Evolutionary conservation across 148 eudicot genomes (phyloP), one percentile per base, ranked within the genome.

Genomic region (Limonium bicolor): DNA sequence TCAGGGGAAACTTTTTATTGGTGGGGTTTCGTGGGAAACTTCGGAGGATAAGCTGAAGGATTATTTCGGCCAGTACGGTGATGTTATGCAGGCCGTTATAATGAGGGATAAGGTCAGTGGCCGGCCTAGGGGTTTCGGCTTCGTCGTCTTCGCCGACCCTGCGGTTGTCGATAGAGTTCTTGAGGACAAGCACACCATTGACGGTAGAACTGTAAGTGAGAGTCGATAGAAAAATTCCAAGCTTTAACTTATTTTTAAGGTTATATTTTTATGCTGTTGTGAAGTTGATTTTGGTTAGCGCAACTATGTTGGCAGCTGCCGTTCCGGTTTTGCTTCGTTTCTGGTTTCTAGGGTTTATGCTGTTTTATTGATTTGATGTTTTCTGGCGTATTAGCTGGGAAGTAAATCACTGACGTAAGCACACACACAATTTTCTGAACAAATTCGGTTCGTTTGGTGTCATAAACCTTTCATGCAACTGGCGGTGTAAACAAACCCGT

Each of bases 21-120:
- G 96, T 14, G 96, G 96, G 47, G 72, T 87, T 22, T 82, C 96
- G 55, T 86, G 94, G 94, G 96, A 86, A 48, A 86, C 96, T 6
- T 30, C 60, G 0, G 94, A 88, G 53, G 92, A 79, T 7, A 80
- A 71, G 62, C 64, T 88, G 0, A 74, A 61, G 56, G 90, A 83
- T 4, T 72, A 88, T 53, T 88, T 88, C 41, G 65, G 63, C 27
- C 61, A 59, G 34, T 88, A 79, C 28, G 96, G 96, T 0, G 74
- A 80, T n/a, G 86, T 83, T 54, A 30, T 59, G 22, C 83, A 79
- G 44, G 63, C 82, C 14, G 77, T 74, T 11, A 78, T 83, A 12
- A 88, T 88, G 96, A 63, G 71, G 18, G 96, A 88, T 46, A 87
- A 83, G 46, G 42, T 63, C 32, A 63, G 72, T 41, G 83, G 76